These are phyloP conservation scores for Talaromyces sp. DNA, from an alignment of 2,329 filamentous ascomycete genomes.

Conservation along the genomic window DNA sequence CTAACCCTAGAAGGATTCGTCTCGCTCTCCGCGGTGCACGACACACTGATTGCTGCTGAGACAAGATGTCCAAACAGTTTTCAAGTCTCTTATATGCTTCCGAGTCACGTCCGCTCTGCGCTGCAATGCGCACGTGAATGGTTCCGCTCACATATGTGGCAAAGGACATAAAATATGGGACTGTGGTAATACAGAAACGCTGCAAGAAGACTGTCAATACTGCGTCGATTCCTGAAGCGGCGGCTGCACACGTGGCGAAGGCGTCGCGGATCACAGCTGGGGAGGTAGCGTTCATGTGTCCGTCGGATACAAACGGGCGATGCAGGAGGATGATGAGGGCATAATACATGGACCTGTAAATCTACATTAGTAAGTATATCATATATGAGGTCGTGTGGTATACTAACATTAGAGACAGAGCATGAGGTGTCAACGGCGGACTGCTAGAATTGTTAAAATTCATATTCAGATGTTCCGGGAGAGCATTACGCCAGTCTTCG, in stretches of 20 bases:
- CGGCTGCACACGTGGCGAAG: slow-evolving; percentile 34
- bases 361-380: not conserved
- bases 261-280: slow-evolving; percentile 27
- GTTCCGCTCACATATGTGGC: slow-evolving; percentile 57
- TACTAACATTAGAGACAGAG: slow-evolving; percentile 13
- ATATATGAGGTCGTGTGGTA: not conserved
- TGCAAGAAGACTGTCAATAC: slow-evolving; percentile 38
- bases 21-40: slow-evolving; percentile 27
- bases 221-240: slow-evolving; percentile 40
- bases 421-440: slow-evolving; percentile 14
- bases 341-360: slow-evolving; percentile 14
- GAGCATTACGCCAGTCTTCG: slow-evolving; percentile 1
- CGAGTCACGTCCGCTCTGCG: slow-evolving; percentile 26
- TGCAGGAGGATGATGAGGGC: slow-evolving; percentile 25
- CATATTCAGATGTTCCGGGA: slow-evolving; percentile 12
- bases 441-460: not conserved
- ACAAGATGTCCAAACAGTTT: slow-evolving; percentile 25
- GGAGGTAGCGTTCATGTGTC: slow-evolving; percentile 11
- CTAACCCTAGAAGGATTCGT: slow-evolving; percentile 26
- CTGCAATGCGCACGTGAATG: slow-evolving; percentile 53
- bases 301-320: slow-evolving; percentile 20
- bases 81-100: slow-evolving; percentile 30
- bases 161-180: slow-evolving; percentile 53
- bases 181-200: slow-evolving; percentile 43
- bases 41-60: slow-evolving; percentile 26